Evolutionary conservation across 2,329 filamentous ascomycete genomes (phyloP), one percentile per base, ranked within the genome.

Genomic region (Chalaropsis ovoidea): DNA sequence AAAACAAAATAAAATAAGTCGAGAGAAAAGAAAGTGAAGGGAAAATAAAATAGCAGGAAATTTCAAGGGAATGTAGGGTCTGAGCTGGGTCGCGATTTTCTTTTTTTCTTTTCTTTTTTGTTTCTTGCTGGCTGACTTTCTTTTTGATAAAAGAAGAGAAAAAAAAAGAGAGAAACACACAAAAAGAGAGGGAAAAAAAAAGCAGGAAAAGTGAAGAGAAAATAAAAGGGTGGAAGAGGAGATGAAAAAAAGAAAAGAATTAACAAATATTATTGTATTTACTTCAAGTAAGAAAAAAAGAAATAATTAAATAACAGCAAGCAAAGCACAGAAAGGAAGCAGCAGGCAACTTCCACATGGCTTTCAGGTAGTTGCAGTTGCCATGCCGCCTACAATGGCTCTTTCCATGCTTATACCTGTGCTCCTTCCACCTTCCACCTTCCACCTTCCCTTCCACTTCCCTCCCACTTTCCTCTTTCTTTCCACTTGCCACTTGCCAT

Each of bases 1-100:
- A 61, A 39, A 31, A 47, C 45, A 42, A 64, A 39, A 64, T 45
- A 41, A 56, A 27, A 27, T 15, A n/a, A n/a, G n/a, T n/a, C n/a
- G 22, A 56, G 22, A 60, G 27, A 60, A 60, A 43, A 62, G 41
- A 31, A 62, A 27, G 11, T 5, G 42, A 49, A 49, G 17, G 24
- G 15, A 27, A 24, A 42, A 42, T 5, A 42, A 17, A 62, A 22
- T 17, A 27, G 60, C 39, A 43, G n/a, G 10, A 19, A 62, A 45
- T 45, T 43, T 43, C 4, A 24, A 62, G 60, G 22, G 42, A 45
- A 62, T 49, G 24, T 39, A 58, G 54, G 31, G 54, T 58, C 54
- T 58, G 54, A 39, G 24, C 17, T 58, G 15, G 15, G 27, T 35
- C 54, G 35, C 24, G 47, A 39, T 27, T 19, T 58, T 24, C 31